These are phyloP conservation scores for Sarocladium brachiariae DNA, from an alignment of 2,329 filamentous ascomycete genomes.

Conservation along the genomic window DNA sequence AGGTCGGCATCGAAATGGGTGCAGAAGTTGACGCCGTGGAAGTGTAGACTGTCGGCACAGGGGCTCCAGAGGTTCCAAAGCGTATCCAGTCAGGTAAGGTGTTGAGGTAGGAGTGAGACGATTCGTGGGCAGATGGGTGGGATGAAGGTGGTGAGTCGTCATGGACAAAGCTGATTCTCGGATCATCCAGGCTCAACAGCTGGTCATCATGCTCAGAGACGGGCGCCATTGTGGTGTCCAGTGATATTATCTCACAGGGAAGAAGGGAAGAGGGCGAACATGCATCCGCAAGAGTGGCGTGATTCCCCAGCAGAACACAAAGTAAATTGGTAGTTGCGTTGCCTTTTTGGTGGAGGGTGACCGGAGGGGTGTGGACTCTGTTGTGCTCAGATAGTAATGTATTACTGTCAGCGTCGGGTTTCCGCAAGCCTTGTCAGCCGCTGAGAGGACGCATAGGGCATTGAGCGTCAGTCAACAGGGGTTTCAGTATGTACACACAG, in stretches of 20 bases:
- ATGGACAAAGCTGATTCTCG: slow-evolving; percentile 30
- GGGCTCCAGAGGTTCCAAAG: slow-evolving; percentile 40
- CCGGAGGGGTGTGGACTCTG: slow-evolving; percentile 3
- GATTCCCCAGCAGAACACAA: slow-evolving; percentile 6
- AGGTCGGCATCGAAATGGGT: slow-evolving; percentile 25
- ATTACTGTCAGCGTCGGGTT: too few relatives aligned
- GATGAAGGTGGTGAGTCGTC: slow-evolving; percentile 22
- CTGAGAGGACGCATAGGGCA: not conserved
- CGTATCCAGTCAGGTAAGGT: slow-evolving; percentile 12
- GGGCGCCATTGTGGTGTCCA: slow-evolving; percentile 6
- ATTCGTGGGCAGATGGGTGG: slow-evolving; percentile 25
- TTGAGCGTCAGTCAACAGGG: slow-evolving; percentile 2
- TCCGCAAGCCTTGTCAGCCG: not conserved
- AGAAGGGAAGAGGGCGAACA: slow-evolving; percentile 5
- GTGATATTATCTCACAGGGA: slow-evolving; percentile 1
- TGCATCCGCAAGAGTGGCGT: slow-evolving; percentile 8
- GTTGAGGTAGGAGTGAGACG: slow-evolving; percentile 27
- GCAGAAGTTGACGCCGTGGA: slow-evolving; percentile 29
- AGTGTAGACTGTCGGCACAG: slow-evolving; percentile 36
- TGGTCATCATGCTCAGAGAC: slow-evolving; percentile 15
- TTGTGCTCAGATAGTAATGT: not conserved
- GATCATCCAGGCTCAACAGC: slow-evolving; percentile 39
- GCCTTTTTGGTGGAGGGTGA: slow-evolving; percentile 5
- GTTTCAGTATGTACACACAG: not conserved
- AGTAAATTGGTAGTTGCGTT: slow-evolving; percentile 1